A percentile compares a stretch with the other conserved stretches of the same genome.
Conservation (phyloP, 1,284 basidiomycete genomes). For the Exobasidium rhododendri region DNA sequence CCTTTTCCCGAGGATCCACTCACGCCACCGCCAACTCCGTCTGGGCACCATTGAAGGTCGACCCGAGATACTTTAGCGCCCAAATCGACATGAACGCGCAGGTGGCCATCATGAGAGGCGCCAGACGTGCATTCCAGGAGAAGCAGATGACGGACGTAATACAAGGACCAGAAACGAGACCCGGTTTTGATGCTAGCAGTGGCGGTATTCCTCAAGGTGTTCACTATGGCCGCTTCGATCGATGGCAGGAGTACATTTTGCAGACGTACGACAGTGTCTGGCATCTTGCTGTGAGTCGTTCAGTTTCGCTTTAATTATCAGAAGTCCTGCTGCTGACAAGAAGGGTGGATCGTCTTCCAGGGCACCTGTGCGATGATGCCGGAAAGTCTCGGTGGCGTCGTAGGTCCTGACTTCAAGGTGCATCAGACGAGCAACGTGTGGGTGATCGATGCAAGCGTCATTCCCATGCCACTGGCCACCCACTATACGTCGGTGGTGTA, state of each 20-base stretch:
- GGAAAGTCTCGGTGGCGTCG: constrained; percentile 62
- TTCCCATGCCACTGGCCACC: constrained; percentile 35
- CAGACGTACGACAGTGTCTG: constrained; percentile 57
- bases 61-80: constrained; percentile 38
- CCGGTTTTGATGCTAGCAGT: constrained; percentile 35
- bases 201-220: constrained; percentile 35
- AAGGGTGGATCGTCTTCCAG: neutral
- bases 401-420: constrained; percentile 49
- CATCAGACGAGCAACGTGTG: constrained; percentile 53
- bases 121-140: constrained; percentile 44
- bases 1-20: constrained; percentile 2
- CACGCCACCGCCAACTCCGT: neutral
- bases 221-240: constrained; percentile 34
- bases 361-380: constrained; percentile 66
- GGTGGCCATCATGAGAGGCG: constrained; percentile 42
- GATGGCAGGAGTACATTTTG: constrained; percentile 55
- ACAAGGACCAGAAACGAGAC: constrained; percentile 15
- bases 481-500: constrained; percentile 38
- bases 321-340: no score
- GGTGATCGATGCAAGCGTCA: constrained; percentile 39
- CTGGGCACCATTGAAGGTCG: neutral
- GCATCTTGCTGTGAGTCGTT: constrained; percentile 60
- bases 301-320: neutral
- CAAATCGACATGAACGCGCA: constrained; percentile 55
- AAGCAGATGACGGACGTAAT: constrained; percentile 24